Conservation (phyloP, 1,284 basidiomycete genomes). For the Trametes sp. region DNA sequence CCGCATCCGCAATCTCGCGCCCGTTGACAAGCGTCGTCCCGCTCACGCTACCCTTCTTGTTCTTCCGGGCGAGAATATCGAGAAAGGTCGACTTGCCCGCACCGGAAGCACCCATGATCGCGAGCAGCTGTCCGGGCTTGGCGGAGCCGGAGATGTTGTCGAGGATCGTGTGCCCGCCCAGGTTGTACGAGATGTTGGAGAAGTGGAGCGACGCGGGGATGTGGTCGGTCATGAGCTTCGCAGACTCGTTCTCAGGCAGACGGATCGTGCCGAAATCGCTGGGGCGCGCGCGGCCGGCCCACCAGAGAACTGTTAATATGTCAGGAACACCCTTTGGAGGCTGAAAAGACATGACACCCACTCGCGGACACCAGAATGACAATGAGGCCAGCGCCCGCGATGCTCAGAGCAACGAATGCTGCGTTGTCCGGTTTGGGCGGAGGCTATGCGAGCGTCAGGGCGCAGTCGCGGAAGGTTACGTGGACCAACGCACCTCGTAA, state of each 20-base stretch:
- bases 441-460: slow-evolving; percentile 52
- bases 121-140: slow-evolving; percentile 89
- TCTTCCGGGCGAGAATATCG: slow-evolving; percentile 92
- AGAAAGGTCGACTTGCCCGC: slow-evolving; percentile 97
- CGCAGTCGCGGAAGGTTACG: not conserved
- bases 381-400: slow-evolving; percentile 76
- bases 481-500: slow-evolving; percentile 65
- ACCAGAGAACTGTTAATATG: slow-evolving; percentile 78
- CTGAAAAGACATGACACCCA: slow-evolving; percentile 34
- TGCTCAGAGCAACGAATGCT: slow-evolving; percentile 84
- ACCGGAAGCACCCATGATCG: slow-evolving; percentile 96
- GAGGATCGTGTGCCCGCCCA: slow-evolving; percentile 76
- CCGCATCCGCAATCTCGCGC: slow-evolving; percentile 73
- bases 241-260: slow-evolving; percentile 82
- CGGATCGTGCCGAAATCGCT: slow-evolving; percentile 81
- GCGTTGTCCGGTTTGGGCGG: slow-evolving; percentile 85
- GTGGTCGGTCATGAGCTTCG: slow-evolving; percentile 91
- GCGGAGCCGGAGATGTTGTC: slow-evolving; percentile 84
- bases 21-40: slow-evolving; percentile 91
- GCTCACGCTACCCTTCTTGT: slow-evolving; percentile 80
- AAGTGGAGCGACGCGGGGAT: slow-evolving; percentile 94
- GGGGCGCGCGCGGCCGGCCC: slow-evolving; percentile 76
- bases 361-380: slow-evolving; percentile 66
- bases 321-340: slow-evolving; percentile 7
- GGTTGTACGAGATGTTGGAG: slow-evolving; percentile 82